Conservation (phyloP, 495 filamentous ascomycete genomes). For the Melanomma pulvis-pyrius region DNA sequence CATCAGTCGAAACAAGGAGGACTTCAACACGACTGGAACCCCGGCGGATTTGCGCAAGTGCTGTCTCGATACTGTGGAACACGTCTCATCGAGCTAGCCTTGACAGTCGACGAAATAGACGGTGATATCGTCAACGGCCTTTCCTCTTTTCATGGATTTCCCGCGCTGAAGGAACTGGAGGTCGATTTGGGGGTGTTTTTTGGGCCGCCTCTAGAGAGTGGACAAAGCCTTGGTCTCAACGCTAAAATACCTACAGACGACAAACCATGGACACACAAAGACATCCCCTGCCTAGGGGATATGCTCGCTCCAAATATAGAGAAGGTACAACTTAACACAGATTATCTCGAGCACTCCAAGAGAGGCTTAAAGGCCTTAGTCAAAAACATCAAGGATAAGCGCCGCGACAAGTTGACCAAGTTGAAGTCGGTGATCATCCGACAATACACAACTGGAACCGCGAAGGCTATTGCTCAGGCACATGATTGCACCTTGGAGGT, state of each 20-base stretch:
- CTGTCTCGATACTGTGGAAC: constrained; percentile 1
- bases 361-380: constrained; percentile 1
- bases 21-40: constrained; percentile 28
- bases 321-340: constrained; percentile 17
- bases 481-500: neutral
- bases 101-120: constrained; percentile 24
- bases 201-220: constrained; percentile 23
- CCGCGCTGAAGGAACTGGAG: constrained; percentile 17
- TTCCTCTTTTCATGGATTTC: constrained; percentile 10
- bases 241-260: neutral
- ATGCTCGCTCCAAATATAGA: constrained; percentile 16
- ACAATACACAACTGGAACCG: constrained; percentile 1
- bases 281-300: constrained; percentile 29
- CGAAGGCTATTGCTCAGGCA: neutral
- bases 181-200: constrained; percentile 21
- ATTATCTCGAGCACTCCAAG: constrained; percentile 1
- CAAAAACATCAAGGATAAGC: constrained; percentile 22
- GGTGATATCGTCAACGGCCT: constrained; percentile 26
- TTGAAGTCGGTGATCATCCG: constrained; percentile 13
- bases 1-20: constrained; percentile 26
- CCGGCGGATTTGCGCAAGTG: constrained; percentile 18
- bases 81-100: constrained; percentile 12
- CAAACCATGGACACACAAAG: constrained; percentile 7
- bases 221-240: constrained; percentile 7
- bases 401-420: neutral